A percentile compares a stretch with the other conserved stretches of the same genome.
Conservation (phyloP, 352 stramenopile genomes). For the Phytophthora uliginosa region DNA sequence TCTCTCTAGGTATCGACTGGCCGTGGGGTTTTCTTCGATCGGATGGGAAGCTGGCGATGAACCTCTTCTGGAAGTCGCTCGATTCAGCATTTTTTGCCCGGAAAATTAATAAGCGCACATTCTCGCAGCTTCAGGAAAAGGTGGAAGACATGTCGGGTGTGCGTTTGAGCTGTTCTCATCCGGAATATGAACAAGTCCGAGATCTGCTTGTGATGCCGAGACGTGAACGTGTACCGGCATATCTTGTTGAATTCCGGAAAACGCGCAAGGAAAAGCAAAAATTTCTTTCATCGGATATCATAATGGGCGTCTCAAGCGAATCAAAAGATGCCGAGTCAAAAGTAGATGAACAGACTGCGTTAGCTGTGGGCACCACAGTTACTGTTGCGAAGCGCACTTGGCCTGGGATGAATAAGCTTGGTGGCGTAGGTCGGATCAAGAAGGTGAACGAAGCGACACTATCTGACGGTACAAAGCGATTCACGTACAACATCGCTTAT, state of each 20-base stretch:
- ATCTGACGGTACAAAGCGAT: slow-evolving; percentile 50
- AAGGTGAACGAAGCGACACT: slow-evolving; percentile 61
- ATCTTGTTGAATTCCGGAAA: slow-evolving; percentile 63
- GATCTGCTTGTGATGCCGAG: slow-evolving; percentile 55
- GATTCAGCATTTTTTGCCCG: slow-evolving; percentile 70
- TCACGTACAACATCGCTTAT: slow-evolving; percentile 77
- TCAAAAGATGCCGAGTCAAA: slow-evolving; percentile 43
- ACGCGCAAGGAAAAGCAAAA: slow-evolving; percentile 62
- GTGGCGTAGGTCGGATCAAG: slow-evolving; percentile 74
- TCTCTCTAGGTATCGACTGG: slow-evolving; percentile 67
- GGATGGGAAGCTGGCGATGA: slow-evolving; percentile 88
- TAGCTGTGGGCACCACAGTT: slow-evolving; percentile 70
- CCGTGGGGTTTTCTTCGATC: slow-evolving; percentile 85
- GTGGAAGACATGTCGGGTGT: slow-evolving; percentile 50
- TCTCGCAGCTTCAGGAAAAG: slow-evolving; percentile 40
- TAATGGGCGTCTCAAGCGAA: slow-evolving; percentile 56
- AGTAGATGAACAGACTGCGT: slow-evolving; percentile 54
- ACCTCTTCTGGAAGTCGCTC: slow-evolving; percentile 82
- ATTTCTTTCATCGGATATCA: slow-evolving; percentile 67
- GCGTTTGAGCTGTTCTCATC: slow-evolving; percentile 38
- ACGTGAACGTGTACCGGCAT: slow-evolving; percentile 52
- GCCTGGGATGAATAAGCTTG: slow-evolving; percentile 91
- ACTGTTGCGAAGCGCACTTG: slow-evolving; percentile 86
- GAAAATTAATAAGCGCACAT: slow-evolving; percentile 55
- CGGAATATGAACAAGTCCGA: slow-evolving; percentile 49